Conservation (phyloP, 2,329 filamentous ascomycete species). For the Botrytis byssoidea region DNA sequence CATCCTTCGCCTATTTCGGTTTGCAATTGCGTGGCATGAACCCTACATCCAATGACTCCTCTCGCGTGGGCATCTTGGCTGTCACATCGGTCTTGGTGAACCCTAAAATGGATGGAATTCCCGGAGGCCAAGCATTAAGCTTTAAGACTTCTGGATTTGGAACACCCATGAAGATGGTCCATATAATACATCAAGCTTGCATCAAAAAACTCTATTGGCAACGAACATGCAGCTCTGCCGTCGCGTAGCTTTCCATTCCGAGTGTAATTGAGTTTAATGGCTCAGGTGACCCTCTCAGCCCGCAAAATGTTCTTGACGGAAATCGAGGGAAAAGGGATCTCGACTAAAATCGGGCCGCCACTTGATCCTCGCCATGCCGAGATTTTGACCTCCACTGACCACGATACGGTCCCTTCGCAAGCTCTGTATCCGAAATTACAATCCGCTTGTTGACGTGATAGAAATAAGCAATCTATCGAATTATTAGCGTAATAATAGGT, state of each 20-base stretch:
- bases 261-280: not conserved
- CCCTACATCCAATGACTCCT: slow-evolving; percentile 1
- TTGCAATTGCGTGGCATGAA: not conserved
- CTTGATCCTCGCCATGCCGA: not conserved
- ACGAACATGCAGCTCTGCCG: slow-evolving; percentile 9
- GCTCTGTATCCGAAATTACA: not conserved
- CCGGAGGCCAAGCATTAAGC: not conserved
- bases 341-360: not conserved
- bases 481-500: not conserved
- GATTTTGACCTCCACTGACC: not conserved
- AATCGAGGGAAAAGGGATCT: not conserved
- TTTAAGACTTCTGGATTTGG: not conserved
- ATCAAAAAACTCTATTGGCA: slow-evolving; percentile 5
- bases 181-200: not conserved
- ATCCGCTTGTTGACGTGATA: not conserved
- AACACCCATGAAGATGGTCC: not conserved
- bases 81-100: not conserved
- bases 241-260: not conserved
- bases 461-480: not conserved
- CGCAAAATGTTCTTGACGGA: not conserved
- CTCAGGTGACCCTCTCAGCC: slow-evolving; percentile 1
- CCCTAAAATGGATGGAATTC: not conserved
- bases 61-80: not conserved
- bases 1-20: slow-evolving; percentile 7
- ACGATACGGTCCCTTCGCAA: not conserved